These are phyloP conservation scores for Phytophthora constricta DNA, from an alignment of 352 stramenopile genomes.

Conservation along the genomic window DNA sequence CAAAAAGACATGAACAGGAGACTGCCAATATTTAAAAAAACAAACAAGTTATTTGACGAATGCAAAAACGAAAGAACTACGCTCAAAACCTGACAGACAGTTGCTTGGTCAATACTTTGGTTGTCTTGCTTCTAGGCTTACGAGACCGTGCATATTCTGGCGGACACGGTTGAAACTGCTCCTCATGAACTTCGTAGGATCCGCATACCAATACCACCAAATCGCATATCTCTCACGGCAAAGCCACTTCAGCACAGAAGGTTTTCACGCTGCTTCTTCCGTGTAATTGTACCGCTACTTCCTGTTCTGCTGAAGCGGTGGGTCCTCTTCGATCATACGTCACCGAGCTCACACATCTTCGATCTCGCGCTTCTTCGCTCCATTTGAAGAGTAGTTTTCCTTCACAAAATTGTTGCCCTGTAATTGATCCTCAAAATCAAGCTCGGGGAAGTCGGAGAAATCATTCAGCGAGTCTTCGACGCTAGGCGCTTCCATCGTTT, in stretches of 20 bases:
- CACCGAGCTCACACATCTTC: conserved; percentile 56
- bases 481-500: conserved; percentile 28
- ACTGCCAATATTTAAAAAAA: conserved; percentile 46
- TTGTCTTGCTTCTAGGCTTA: too few species aligned
- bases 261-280: too few species aligned
- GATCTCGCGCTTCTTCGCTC: conserved; percentile 67
- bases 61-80: conserved; percentile 34
- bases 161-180: too few species aligned
- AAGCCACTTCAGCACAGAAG: too few species aligned
- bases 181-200: too few species aligned
- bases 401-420: conserved; percentile 66
- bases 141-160: too few species aligned
- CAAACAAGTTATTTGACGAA: conserved; percentile 24
- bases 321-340: background rate
- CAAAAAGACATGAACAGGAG: conserved; percentile 6
- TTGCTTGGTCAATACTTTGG: too few species aligned
- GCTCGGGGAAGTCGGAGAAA: conserved; percentile 75
- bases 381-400: conserved; percentile 61
- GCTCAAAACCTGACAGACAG: conserved; percentile 11
- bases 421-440: conserved; percentile 79
- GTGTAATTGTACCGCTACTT: too few species aligned
- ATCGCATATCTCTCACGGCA: too few species aligned
- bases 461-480: conserved; percentile 74
- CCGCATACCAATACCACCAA: too few species aligned
- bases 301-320: too few species aligned